Evolutionary conservation across 2,329 filamentous ascomycete species (phyloP).

Genomic region (Claviceps cyperi): DNA sequence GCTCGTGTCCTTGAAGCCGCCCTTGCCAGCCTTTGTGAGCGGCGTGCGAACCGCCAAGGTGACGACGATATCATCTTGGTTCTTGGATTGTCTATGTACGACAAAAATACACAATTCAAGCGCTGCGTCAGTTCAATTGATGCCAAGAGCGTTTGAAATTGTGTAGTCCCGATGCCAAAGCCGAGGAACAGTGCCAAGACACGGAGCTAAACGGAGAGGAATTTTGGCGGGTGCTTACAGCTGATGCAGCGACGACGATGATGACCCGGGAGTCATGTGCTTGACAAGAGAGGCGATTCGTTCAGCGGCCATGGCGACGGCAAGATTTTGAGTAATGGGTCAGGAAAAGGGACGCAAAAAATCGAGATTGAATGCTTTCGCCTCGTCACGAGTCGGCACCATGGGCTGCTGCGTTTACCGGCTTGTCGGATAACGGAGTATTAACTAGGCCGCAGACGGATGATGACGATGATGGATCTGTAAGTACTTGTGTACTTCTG

Average conservation of each 20-base stretch:
- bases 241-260: conserved; percentile 47
- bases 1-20: conserved; percentile 85
- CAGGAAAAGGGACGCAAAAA: background rate
- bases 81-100: conserved; percentile 61
- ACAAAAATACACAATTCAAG: too few relatives aligned
- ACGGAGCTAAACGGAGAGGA: too few relatives aligned
- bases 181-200: too few relatives aligned
- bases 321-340: background rate
- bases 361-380: background rate
- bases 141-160: too few relatives aligned
- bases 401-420: too few relatives aligned
- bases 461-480: too few relatives aligned
- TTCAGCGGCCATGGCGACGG: conserved; percentile 58
- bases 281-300: conserved; percentile 77
- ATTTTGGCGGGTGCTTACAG: conserved; percentile 47
- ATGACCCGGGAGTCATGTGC: conserved; percentile 54
- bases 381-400: too few relatives aligned
- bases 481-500: too few relatives aligned
- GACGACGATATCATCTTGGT: conserved; percentile 92
- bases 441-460: too few relatives aligned
- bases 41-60: conserved; percentile 84
- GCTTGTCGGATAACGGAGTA: too few relatives aligned
- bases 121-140: too few relatives aligned
- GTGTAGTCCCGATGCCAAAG: too few relatives aligned
- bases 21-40: conserved; percentile 76